Evolutionary conservation across 1,284 basidiomycete species (phyloP), one percentile per base, ranked within the genome.

Genomic region (Tilletia setariae): DNA sequence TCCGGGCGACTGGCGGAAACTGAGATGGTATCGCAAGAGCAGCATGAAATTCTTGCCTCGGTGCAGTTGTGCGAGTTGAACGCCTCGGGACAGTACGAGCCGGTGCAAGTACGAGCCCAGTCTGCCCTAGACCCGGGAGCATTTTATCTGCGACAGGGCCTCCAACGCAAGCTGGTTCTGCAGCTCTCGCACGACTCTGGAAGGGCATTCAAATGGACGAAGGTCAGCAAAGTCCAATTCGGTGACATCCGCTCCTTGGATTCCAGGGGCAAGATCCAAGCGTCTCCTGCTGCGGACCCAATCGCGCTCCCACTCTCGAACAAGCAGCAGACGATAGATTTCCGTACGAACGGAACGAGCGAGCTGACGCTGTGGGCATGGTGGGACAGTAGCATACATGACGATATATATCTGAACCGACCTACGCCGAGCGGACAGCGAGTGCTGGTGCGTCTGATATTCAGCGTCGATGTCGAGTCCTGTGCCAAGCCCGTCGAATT

Each of bases 371-470:
- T 76, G 2, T 80, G 78, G 78, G 72, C 78, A 9, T 35, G 90
- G 89, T 98, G 95, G 95, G 96, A 98, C 84, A 92, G 92, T 1
- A 92, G 93, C 69, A 86, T 93, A 6, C 95, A 98, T 83, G 90
- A 94, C 76, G 94, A 92, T 2, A 83, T 89, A 19, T 85, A 94
- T 66, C 86, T 98, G 69, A 95, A 98, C 82, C 87, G 90, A 19
- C 89, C 92, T 25, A 97, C 95, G 0, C 86, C 88, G 0, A 80
- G 87, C 3, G 89, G 89, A 56, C 91, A 94, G 72, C 89, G 91
- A 25, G 86, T 96, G 9, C 84, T 97, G 43, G 82, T 97, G 42
- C 90, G 91, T 74, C 79, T 96, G 1, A 87, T 86, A 32, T 93
- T 90, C 86, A 86, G 88, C 32, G 87, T 97, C 19, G 89, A 89